These are phyloP conservation scores for Dothideomycetes sp. DNA, from an alignment of 2,329 filamentous ascomycete genomes.

Conservation along the genomic window DNA sequence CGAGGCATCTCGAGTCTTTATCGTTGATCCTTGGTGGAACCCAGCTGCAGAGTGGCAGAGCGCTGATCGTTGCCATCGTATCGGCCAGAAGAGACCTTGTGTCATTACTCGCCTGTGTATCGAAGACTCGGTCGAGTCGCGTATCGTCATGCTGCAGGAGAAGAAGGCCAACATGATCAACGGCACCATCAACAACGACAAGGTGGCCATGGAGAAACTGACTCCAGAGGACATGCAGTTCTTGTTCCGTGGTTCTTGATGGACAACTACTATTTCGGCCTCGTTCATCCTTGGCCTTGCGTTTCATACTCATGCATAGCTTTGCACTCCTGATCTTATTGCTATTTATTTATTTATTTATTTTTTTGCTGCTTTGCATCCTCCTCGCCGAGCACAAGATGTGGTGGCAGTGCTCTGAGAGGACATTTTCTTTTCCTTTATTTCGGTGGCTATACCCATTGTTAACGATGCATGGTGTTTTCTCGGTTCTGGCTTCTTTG, in stretches of 20 bases:
- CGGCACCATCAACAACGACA: slow-evolving; percentile 89
- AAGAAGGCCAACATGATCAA: slow-evolving; percentile 99
- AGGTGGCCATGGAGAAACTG: slow-evolving; percentile 82
- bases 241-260: slow-evolving; percentile 66
- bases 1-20: slow-evolving; percentile 89
- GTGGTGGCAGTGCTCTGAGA: too few relatives aligned
- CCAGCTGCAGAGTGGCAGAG: slow-evolving; percentile 99
- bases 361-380: too few relatives aligned
- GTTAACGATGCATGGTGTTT: too few relatives aligned
- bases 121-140: slow-evolving; percentile 90
- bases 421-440: too few relatives aligned
- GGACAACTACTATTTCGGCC: too few relatives aligned
- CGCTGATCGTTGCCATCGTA: slow-evolving; percentile 77
- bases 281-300: too few relatives aligned
- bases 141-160: slow-evolving; percentile 92
- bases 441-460: too few relatives aligned
- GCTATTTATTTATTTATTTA: too few relatives aligned
- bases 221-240: slow-evolving; percentile 92
- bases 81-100: slow-evolving; percentile 88
- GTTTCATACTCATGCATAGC: too few relatives aligned
- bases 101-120: slow-evolving; percentile 92
- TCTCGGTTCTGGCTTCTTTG: too few relatives aligned
- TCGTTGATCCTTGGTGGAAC: slow-evolving; percentile 99
- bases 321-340: too few relatives aligned
- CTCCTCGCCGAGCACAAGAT: too few relatives aligned